Conservation (phyloP, 176 grass and related monocot genomes). For the Musa itinerans region DNA sequence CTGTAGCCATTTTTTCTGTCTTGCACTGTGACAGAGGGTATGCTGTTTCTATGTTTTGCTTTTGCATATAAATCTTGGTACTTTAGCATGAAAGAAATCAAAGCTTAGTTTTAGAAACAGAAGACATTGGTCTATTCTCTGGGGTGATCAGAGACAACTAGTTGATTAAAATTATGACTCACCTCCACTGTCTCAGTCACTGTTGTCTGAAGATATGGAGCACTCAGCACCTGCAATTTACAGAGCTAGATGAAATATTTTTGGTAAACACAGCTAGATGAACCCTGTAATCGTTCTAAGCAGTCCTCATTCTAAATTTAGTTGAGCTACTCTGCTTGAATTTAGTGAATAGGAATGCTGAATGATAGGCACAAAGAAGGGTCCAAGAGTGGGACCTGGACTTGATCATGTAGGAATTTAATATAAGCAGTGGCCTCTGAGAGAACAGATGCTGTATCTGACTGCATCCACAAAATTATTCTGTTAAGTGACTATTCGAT, state of each 20-base stretch:
- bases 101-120: no score
- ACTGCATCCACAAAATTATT: conserved; percentile 34
- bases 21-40: no score
- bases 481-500: background rate
- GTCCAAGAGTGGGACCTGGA: conserved; percentile 33
- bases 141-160: background rate
- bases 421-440: conserved; percentile 83
- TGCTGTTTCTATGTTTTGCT: no score
- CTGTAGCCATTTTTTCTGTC: no score
- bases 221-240: conserved; percentile 60
- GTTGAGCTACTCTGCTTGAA: background rate
- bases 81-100: no score
- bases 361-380: background rate
- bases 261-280: background rate
- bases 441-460: conserved; percentile 91
- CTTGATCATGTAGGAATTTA: conserved; percentile 89
- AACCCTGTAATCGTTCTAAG: background rate
- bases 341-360: background rate
- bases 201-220: conserved; percentile 58
- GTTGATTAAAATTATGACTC: conserved; percentile 13
- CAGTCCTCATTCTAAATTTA: background rate
- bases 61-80: no score
- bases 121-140: no score
- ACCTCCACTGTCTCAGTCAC: conserved; percentile 40
- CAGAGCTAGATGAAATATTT: background rate